Evolutionary conservation across 148 eudicot genomes (phyloP), one percentile per base, ranked within the genome.

Genomic region (Tetragonia tetragonoides): DNA sequence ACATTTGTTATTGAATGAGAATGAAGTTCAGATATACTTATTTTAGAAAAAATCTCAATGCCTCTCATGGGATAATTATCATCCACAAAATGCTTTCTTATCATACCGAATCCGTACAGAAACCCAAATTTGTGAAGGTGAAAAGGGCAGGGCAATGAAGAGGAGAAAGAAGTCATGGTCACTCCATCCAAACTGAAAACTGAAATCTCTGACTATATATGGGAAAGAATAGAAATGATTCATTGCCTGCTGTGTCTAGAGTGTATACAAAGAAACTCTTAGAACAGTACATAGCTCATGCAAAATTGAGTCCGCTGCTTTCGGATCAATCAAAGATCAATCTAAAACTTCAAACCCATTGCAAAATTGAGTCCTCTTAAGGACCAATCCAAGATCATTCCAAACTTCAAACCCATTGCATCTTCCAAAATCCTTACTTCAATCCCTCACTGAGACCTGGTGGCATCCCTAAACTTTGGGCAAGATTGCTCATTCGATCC

Each of bases 381-480:
- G n/a, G 37, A 72, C 5, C 9, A 61, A 66, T 47, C 53, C 38
- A 76, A n/a, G 28, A 41, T 44, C 73, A 56, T 42, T 66, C 49
- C 57, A 59, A n/a, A 34, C 44, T 37, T 39, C 69, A 49, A 44
- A 47, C 61, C n/a, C 9, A 18, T 28, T n/a, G n/a, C 59, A 17
- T 53, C 39, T 49, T 14, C 59, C 0, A 69, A 1, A n/a, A 21
- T 17, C 56, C 63, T 86, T 80, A 83, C 85, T 90, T 87, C 65
- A 87, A 76, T 49, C 89, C 87, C 46, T 92, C 95, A 14, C 86
- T 65, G 6, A 90, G 84, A 69, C 97, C 97, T 7, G 88, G 90
- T 51, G 97, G 97, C 97, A 92, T 86, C 77, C 97, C 97, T 79
- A 92, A 76, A 78, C 97, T 92, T 77, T 89, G 91, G 9, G 95